Evolutionary conservation across 257 asterid species (phyloP), one percentile per base, ranked within the genome.

Genomic region (Solanum virginianum): DNA sequence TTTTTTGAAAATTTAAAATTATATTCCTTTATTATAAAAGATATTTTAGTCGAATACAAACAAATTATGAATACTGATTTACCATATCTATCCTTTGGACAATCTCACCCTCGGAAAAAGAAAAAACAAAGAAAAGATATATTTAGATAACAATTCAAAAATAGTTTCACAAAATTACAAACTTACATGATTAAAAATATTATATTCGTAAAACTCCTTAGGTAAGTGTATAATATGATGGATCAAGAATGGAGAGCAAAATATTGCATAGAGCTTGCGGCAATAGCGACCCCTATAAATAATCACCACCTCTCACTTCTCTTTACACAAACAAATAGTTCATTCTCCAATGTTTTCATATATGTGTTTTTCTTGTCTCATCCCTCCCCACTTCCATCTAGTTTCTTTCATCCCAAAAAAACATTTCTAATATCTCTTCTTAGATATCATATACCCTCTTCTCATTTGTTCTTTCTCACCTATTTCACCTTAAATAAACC

Each of bases 201-300:
- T 20, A 22, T 54, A 74, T 3, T 8, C 5, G 8, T 72, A 15
- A 36, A 72, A 20, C 15, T 65, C 47, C n/a, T 45, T 22, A 77
- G 82, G 82, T 2, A 77, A 77, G 82, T 26, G 53, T 24, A 49
- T 77, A 24, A 68, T 41, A 80, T 51, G 14, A 15, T 39, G 79
- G 66, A 71, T 36, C 47, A 69, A n/a, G 66, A 83, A 53, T 39
- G 32, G 18, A 1, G 56, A 41, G 70, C 10, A 54, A 62, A 56
- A 80, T 54, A 74, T 39, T 85, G 77, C 91, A 87, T 72, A 84
- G 91, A 89, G 94, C 93, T 88, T 90, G 85, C 85, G 91, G 36
- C 36, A 32, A 32, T 32, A 90, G 96, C 91, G 87, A 71, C 85
- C 88, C 79, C 94, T 92, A 92, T 93, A 93, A 91, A 91, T 89